Percentiles rank a stretch among this genome's conserved stretches.
Evolutionary conservation across 495 filamentous ascomycete species (phyloP).

Genomic region (Podospora appendiculata): DNA sequence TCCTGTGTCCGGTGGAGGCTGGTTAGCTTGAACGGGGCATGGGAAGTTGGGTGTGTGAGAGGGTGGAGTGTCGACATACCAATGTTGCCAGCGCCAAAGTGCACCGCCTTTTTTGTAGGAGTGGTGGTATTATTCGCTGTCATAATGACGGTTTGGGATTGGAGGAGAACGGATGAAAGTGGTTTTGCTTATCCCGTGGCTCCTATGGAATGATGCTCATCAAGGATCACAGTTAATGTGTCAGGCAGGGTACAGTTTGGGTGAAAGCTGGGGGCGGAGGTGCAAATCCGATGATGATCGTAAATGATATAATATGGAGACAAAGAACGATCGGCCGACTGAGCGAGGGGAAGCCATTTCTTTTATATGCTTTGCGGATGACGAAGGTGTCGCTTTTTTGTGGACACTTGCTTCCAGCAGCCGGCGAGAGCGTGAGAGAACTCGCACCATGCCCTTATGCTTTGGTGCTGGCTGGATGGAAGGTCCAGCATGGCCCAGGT

Average conservation of each 20-base stretch:
- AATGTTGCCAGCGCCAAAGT: slow-evolving; percentile 94
- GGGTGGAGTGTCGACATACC: slow-evolving; percentile 21
- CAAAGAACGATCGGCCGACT: slow-evolving; percentile 6
- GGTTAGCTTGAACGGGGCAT: slow-evolving; percentile 1
- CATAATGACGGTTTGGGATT: slow-evolving; percentile 9
- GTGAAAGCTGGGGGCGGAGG: neutral
- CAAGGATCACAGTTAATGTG: neutral
- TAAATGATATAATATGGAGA: slow-evolving; percentile 7
- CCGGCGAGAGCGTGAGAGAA: neutral
- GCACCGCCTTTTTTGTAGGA: slow-evolving; percentile 67
- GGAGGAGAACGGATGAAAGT: neutral
- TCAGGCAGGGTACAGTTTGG: neutral
- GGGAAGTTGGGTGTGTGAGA: neutral
- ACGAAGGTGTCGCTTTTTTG: neutral
- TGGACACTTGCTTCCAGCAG: neutral
- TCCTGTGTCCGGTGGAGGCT: slow-evolving; percentile 22
- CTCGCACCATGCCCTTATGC: neutral
- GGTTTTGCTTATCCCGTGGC: neutral
- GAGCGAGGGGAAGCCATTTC: slow-evolving; percentile 7
- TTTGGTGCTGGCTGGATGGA: neutral
- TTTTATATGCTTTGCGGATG: slow-evolving; percentile 9
- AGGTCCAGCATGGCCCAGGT: no score
- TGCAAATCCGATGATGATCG: neutral
- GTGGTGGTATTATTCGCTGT: neutral
- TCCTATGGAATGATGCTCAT: no score